These are phyloP conservation scores for Phellopilus nigrolimitatus DNA, from an alignment of 1,284 basidiomycete species.

Conservation along the genomic window DNA sequence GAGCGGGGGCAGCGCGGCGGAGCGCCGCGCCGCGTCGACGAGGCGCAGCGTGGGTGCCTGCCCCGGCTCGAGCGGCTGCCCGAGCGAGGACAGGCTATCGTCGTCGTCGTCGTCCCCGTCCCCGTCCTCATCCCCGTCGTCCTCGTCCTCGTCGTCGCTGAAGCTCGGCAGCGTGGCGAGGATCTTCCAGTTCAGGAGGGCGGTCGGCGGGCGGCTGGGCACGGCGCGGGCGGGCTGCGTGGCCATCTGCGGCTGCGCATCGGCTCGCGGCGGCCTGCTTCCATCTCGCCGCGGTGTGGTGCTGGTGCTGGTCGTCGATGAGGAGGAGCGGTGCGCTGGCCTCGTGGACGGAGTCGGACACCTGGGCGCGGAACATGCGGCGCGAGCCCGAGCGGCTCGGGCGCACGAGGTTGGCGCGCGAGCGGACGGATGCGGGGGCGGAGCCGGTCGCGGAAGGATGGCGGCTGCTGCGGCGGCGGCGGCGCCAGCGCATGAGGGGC, in stretches of 20 bases:
- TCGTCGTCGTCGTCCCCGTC: too few relatives aligned
- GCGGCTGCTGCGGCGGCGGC: not conserved
- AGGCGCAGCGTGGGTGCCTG: not conserved
- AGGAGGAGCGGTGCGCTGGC: conserved; percentile 10
- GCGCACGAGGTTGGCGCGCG: too few relatives aligned
- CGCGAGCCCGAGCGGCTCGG: conserved; percentile 15
- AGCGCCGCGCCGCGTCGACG: conserved; percentile 5
- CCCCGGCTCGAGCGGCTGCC: not conserved
- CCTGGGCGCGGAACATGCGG: conserved; percentile 1
- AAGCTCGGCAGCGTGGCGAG: conserved; percentile 12
- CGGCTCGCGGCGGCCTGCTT: too few relatives aligned
- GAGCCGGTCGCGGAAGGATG: too few relatives aligned
- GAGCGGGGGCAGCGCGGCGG: conserved; percentile 9
- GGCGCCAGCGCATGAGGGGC: conserved; percentile 14
- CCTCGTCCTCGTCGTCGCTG: too few relatives aligned
- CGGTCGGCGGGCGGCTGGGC: conserved; percentile 5
- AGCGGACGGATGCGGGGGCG: too few relatives aligned
- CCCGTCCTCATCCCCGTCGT: too few relatives aligned
- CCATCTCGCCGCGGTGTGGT: too few relatives aligned
- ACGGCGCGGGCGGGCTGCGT: too few relatives aligned
- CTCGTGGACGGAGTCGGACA: conserved; percentile 4
- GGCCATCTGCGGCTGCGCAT: too few relatives aligned
- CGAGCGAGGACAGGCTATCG: conserved; percentile 10
- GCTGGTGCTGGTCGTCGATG: too few relatives aligned
- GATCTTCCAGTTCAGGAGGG: conserved; percentile 11